These are phyloP conservation scores for Termitomyces sp. DNA, from an alignment of 768 basidiomycete genomes.

Conservation along the genomic window DNA sequence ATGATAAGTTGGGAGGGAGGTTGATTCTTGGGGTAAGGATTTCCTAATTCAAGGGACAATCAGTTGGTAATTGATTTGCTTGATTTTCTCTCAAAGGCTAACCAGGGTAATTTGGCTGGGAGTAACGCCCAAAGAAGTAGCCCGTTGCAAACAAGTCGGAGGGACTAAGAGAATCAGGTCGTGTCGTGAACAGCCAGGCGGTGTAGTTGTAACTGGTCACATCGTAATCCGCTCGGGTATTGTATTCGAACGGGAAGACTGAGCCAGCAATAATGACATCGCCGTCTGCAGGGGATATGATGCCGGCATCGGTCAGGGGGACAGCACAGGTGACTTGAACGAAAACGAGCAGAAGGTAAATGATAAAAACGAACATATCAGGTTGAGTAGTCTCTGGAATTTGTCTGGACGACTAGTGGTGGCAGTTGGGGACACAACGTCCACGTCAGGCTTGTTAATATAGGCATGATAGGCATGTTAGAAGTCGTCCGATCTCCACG, in stretches of 20 bases:
- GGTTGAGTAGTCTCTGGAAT: background rate
- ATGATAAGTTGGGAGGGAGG: slow-evolving; percentile 33
- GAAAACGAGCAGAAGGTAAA: background rate
- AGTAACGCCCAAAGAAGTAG: slow-evolving; percentile 38
- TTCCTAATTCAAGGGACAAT: slow-evolving; percentile 19
- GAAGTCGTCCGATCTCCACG: background rate
- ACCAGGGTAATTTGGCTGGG: slow-evolving; percentile 39
- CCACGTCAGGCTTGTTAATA: background rate
- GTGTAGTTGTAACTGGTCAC: slow-evolving; percentile 35
- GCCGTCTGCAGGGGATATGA: slow-evolving; percentile 20
- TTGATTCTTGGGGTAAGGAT: slow-evolving; percentile 32
- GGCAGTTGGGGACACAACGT: background rate
- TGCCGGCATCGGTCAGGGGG: slow-evolving; percentile 1
- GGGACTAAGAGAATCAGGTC: slow-evolving; percentile 18
- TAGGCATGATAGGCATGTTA: background rate
- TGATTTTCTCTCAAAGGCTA: background rate
- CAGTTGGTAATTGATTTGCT: background rate
- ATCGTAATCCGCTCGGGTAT: slow-evolving; percentile 33
- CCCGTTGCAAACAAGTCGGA: slow-evolving; percentile 28
- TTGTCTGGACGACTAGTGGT: background rate
- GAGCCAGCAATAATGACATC: slow-evolving; percentile 32
- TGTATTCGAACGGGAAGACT: slow-evolving; percentile 34
- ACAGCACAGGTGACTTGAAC: background rate
- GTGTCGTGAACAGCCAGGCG: slow-evolving; percentile 32
- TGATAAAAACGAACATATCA: background rate